Conservation (phyloP, 352 stramenopile species). For the Pythium apleroticum region DNA sequence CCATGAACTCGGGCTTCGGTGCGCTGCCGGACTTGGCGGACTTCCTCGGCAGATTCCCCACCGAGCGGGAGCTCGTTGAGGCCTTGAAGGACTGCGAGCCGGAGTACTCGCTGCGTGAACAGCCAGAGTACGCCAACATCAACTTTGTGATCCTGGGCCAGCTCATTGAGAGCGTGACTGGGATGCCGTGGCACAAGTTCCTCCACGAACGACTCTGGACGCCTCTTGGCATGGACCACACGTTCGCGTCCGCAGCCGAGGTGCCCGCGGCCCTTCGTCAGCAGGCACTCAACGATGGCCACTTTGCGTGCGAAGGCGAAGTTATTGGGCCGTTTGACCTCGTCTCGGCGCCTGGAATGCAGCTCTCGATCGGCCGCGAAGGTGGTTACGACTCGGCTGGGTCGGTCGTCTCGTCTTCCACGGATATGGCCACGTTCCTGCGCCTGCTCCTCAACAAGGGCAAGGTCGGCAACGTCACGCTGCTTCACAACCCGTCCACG, state of each 20-base stretch:
- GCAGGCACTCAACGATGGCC: conserved; percentile 30
- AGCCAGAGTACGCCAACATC: conserved; percentile 58
- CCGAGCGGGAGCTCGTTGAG: conserved; percentile 39
- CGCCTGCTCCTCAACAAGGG: conserved; percentile 67
- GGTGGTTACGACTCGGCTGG: conserved; percentile 38
- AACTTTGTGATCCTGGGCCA: conserved; percentile 67
- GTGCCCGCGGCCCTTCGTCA: conserved; percentile 4
- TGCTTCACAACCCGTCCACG: conserved; percentile 42
- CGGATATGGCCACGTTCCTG: conserved; percentile 59
- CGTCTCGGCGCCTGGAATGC: conserved; percentile 30
- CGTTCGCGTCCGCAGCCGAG: conserved; percentile 34
- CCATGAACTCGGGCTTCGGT: conserved; percentile 63
- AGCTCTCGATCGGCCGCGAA: conserved; percentile 27
- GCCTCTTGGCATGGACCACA: conserved; percentile 58
- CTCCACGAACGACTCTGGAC: conserved; percentile 49
- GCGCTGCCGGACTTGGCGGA: conserved; percentile 32
- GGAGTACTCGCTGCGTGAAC: conserved; percentile 41
- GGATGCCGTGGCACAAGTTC: conserved; percentile 50
- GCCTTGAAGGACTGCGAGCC: conserved; percentile 41
- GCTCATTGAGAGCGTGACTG: conserved; percentile 51
- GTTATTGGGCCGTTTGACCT: conserved; percentile 49
- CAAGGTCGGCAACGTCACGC: conserved; percentile 42
- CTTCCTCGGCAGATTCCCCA: conserved; percentile 38
- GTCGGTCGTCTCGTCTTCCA: conserved; percentile 48
- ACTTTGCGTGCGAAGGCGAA: conserved; percentile 50